Percentiles rank a stretch among this genome's conserved stretches.
Evolutionary conservation across 257 asterid genomes (phyloP).

Genomic region (Linaria vulgaris): DNA sequence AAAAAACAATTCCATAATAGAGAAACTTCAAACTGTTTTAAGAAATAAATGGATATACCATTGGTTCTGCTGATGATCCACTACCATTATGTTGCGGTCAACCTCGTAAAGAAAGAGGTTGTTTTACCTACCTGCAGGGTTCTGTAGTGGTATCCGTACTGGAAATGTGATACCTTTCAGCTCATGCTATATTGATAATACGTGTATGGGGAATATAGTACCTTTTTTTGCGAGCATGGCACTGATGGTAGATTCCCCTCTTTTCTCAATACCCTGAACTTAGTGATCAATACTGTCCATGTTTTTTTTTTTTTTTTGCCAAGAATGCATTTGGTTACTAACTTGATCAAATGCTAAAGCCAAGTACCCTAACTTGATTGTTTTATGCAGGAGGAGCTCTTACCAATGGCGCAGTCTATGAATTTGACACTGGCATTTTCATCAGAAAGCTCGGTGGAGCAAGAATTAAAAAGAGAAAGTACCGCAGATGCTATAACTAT

Average conservation of each 20-base stretch:
- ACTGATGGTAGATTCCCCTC: no score
- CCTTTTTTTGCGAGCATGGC: no score
- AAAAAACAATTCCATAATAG: no score
- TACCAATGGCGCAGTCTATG: conserved; percentile 73
- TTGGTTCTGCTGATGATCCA: no score
- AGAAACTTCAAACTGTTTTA: no score
- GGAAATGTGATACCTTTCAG: no score
- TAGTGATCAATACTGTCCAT: no score
- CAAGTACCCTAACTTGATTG: conserved; percentile 30
- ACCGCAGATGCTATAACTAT: conserved; percentile 97
- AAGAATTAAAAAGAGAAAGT: conserved; percentile 95
- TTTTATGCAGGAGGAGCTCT: conserved; percentile 73
- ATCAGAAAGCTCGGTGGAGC: conserved; percentile 95
- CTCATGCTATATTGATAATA: neutral
- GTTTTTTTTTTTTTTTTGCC: no score
- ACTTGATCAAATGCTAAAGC: neutral
- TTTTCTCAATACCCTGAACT: no score
- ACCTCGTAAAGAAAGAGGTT: neutral
- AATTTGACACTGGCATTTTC: conserved; percentile 86
- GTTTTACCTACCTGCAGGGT: neutral
- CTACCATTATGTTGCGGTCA: neutral
- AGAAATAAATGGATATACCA: no score
- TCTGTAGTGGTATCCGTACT: neutral
- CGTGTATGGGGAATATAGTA: no score
- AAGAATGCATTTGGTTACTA: no score